Evolutionary conservation across 2,329 filamentous ascomycete species (phyloP), one percentile per base, ranked within the genome.

Genomic region (Ramularia endophylla): DNA sequence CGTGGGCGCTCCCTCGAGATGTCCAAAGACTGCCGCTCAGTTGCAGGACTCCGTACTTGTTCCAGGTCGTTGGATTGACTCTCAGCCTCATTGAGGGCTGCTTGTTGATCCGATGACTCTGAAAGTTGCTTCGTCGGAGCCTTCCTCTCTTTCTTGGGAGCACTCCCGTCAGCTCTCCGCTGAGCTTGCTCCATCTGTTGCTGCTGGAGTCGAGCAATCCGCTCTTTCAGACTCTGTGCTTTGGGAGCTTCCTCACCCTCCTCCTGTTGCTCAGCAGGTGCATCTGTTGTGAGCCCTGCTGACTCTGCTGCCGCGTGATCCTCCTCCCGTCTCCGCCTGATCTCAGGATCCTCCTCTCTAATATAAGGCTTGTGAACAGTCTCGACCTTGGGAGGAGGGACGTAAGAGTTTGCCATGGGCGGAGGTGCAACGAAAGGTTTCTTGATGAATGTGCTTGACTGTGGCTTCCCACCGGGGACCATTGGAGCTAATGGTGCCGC

Each of bases 391-490:
- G 81, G 78, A 4, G 85, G 81, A 17, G 92, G 87, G 8, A 98
- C 76, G 58, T 87, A 98, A 17, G 90, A 85, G 68, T 95, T 84
- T 53, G 87, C 84, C 64, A 88, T 95, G 1, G 92, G 92, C 13
- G 92, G 92, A 38, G 92, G 88, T 3, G 92, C 87, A 42, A 98
- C 89, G 57, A 95, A 98, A 0, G 90, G 88, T 66, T 97, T 97
- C 74, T 90, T 95, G 65, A 98, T 81, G 59, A 97, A 97, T 39
- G 74, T 74, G 48, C 75, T 74, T 35, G 75, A 70, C 44, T 77
- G 74, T 20, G 74, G 69, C 8, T 68, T 62, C 43, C 73, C 66
- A 45, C 75, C 74, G 15, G 88, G 87, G 61, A 94, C 94, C 68
- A 94, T 90, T 1, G 92, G 92, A n/a, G 87, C 78, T 46, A 92